Evolutionary conservation across 768 basidiomycete species (phyloP), one percentile per base, ranked within the genome.

Genomic region (Boletus reticuloceps): DNA sequence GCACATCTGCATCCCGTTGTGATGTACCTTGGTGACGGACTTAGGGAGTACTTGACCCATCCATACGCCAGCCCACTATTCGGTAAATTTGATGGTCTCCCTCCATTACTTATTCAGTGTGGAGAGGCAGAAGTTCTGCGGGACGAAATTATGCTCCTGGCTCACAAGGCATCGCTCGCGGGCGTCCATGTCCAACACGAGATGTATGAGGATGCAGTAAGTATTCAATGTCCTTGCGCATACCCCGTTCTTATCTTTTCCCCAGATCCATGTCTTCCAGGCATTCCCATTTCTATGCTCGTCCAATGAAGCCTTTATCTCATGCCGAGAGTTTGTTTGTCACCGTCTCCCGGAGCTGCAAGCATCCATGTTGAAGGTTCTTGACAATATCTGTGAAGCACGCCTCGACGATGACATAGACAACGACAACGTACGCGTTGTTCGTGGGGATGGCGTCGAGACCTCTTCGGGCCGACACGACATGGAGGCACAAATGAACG

Each of bases 11-110:
- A 98, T 67, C 96, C 96, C 1, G 88, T 99, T 50, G 83, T 84
- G n/a, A 87, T 95, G 64, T 97, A 98, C 66, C 85, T 98, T 13
- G 96, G 95, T 16, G 88, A 85, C 59, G 75, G 82, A 38, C 81
- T 88, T 60, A 83, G 88, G 63, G 77, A 85, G 55, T 96, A 92
- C 68, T 76, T 98, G 44, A 98, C 94, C 1, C 94, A 99, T 69
- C 96, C 96, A 11, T 99, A 99, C 63, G 96, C 89, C 11, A 94
- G 91, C 55, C 96, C 93, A 1, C 75, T 99, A 16, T 99, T 99
- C 62, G 96, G 97, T 19, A 83, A 94, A 67, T 88, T 95, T 57
- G 74, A 77, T 11, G 89, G 88, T 9, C 75, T 99, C 17, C 96
- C 96, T 11, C 96, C 96, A 0, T 68, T 98, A 65, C 79, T 98